Evolutionary conservation across 1,284 basidiomycete genomes (phyloP).

Genomic region (Pseudozyma sp.): DNA sequence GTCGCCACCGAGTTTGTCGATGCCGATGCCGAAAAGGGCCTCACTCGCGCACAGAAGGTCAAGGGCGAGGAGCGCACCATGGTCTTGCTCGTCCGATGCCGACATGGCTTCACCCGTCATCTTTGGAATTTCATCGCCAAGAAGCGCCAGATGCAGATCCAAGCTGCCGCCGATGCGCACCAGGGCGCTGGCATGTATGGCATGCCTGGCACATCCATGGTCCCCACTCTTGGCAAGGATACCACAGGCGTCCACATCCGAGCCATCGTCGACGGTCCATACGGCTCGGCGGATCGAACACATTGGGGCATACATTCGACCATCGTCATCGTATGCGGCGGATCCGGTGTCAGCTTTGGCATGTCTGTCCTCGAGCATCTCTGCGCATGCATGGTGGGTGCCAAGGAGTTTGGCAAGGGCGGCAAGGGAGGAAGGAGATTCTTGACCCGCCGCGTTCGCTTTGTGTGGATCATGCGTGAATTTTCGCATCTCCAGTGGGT

Average conservation of each 20-base stretch:
- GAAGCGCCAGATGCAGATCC: conserved; percentile 55
- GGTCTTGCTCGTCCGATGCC: conserved; percentile 80
- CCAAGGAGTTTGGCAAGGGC: conserved; percentile 36
- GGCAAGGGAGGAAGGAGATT: conserved; percentile 70
- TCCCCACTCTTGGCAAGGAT: conserved; percentile 50
- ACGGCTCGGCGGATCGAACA: conserved; percentile 79
- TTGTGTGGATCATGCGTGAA: conserved; percentile 86
- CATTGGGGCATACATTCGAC: conserved; percentile 76
- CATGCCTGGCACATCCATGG: conserved; percentile 53
- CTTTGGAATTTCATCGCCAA: conserved; percentile 74
- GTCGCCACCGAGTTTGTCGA: conserved; percentile 51
- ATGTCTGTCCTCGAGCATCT: conserved; percentile 79
- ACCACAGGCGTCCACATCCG: conserved; percentile 75
- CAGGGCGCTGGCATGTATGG: conserved; percentile 25
- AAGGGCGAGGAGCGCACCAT: conserved; percentile 72
- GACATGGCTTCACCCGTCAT: conserved; percentile 80
- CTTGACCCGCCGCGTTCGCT: conserved; percentile 76
- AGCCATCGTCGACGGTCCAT: conserved; percentile 80
- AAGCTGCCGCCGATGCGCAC: conserved; percentile 52
- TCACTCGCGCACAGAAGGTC: conserved; percentile 66
- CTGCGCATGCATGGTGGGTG: conserved; percentile 74
- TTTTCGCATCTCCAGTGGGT: conserved; percentile 86
- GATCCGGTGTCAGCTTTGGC: conserved; percentile 83
- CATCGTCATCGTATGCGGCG: conserved; percentile 80
- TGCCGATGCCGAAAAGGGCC: conserved; percentile 43